Evolutionary conservation across 2,329 filamentous ascomycete species (phyloP).

Genomic region (Kalaharituber pfeilii): DNA sequence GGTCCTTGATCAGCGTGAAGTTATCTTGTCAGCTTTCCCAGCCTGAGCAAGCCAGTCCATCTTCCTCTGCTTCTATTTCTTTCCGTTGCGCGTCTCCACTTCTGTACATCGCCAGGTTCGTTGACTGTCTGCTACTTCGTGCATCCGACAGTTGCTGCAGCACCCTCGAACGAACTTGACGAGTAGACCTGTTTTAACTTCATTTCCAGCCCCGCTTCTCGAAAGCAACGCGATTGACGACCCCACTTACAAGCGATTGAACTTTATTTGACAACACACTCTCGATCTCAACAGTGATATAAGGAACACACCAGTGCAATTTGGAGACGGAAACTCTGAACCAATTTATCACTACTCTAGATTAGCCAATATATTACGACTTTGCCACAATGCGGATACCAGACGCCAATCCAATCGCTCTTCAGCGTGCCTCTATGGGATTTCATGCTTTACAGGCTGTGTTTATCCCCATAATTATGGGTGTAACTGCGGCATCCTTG

Average conservation of each 20-base stretch:
- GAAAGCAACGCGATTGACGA: too few species aligned
- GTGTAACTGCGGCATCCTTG: constrained; percentile 11
- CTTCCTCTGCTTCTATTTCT: not conserved
- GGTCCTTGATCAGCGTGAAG: not conserved
- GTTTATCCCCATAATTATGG: constrained; percentile 17
- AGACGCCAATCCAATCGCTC: constrained; percentile 3
- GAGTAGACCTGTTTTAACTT: too few species aligned
- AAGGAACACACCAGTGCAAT: not conserved
- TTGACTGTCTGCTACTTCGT: not conserved
- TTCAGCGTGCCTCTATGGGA: constrained; percentile 12
- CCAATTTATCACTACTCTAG: too few species aligned
- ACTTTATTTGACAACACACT: not conserved
- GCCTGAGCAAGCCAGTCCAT: not conserved
- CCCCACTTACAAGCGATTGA: too few species aligned
- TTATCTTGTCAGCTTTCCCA: not conserved
- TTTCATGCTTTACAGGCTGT: constrained; percentile 16
- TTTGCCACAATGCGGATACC: not conserved
- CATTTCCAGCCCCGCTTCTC: too few species aligned
- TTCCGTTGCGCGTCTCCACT: not conserved
- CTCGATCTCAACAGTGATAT: too few species aligned
- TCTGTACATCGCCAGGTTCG: not conserved
- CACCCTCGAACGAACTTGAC: too few species aligned
- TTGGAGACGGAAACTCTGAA: not conserved
- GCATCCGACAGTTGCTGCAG: too few species aligned
- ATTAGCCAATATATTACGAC: not conserved